phyloP scores from a whole-genome alignment of 805 yeast species.

The Saturnispora galanensis region DNA sequence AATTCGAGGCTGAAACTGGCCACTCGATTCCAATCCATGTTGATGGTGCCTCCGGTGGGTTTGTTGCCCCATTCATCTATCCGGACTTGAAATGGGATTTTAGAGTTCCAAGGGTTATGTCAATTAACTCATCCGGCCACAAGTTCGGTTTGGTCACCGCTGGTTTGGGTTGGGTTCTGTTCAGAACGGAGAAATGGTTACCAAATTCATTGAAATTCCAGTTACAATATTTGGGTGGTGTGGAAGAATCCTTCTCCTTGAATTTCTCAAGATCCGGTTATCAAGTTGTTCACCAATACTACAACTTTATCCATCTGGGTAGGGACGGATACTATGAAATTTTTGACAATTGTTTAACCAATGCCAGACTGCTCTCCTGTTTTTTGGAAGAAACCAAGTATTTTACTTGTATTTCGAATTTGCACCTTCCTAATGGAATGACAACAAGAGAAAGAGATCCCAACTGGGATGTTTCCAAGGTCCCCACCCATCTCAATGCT shows the following conservation, averaged over 20 bases:
- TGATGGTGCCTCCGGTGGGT: conserved; percentile 89
- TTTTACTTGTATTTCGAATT: conserved; percentile 66
- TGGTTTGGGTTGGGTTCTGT: conserved; percentile 88
- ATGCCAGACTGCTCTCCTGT: conserved; percentile 59
- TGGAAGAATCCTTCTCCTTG: conserved; percentile 76
- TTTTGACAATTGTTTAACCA: conserved; percentile 53
- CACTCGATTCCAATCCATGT: conserved; percentile 73
- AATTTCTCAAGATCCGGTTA: conserved; percentile 90
- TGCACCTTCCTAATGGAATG: conserved; percentile 51
- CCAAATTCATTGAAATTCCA: conserved; percentile 70
- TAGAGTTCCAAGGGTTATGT: conserved; percentile 60
- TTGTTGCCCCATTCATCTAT: conserved; percentile 74
- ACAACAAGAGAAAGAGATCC: conserved; percentile 22
- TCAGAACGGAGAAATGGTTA: conserved; percentile 55
- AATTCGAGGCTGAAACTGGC: conserved; percentile 59
- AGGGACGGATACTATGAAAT: conserved; percentile 55
- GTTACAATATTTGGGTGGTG: conserved; percentile 77
- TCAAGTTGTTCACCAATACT: conserved; percentile 85
- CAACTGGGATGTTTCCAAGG: conserved; percentile 6
- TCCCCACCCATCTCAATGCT: conserved; percentile 8
- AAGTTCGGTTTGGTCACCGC: conserved; percentile 87
- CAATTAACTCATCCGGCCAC: conserved; percentile 88
- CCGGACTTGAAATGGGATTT: conserved; percentile 84
- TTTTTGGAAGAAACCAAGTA: conserved; percentile 55
- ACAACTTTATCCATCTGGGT: conserved; percentile 65